These are phyloP conservation scores for Pharnaceum exiguum DNA, from an alignment of 148 eudicot species.

Conservation along the genomic window DNA sequence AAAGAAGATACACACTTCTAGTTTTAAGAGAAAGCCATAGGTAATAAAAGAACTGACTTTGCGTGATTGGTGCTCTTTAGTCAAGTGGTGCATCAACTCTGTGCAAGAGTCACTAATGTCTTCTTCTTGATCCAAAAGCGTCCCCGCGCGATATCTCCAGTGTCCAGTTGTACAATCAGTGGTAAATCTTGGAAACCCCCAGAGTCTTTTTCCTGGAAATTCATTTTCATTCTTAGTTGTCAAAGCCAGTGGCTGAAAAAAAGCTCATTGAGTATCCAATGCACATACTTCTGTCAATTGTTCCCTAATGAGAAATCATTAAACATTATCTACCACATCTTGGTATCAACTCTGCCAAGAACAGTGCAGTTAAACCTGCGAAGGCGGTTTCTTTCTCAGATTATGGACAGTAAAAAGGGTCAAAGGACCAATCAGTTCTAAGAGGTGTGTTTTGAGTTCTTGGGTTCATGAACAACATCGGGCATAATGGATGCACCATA, in stretches of 20 bases:
- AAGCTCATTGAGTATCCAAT: conserved; percentile 7
- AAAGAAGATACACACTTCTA: not conserved
- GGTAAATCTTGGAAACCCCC: conserved; percentile 52
- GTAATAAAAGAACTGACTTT: conserved; percentile 34
- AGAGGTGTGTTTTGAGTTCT: no score
- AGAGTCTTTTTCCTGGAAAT: conserved; percentile 45
- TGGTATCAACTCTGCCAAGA: no score
- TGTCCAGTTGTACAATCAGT: conserved; percentile 50
- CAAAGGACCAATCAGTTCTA: no score
- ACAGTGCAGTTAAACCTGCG: no score
- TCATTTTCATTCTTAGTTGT: not conserved
- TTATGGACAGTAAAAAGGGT: no score
- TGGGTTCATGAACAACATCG: no score
- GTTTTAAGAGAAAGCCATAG: not conserved
- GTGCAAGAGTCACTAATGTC: conserved; percentile 53
- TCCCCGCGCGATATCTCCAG: conserved; percentile 56
- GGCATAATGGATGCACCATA: no score
- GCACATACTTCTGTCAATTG: not conserved
- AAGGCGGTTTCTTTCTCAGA: no score
- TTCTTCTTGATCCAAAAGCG: conserved; percentile 52
- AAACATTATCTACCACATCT: no score
- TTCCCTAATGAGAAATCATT: no score
- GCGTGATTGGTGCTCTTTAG: conserved; percentile 51
- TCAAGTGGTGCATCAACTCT: conserved; percentile 56
- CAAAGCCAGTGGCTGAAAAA: not conserved